Percentiles rank a stretch among this genome's conserved stretches.
phyloP scores from a whole-genome alignment of 1,139 yeast genomes.

The Geotrichum macrosporum region DNA sequence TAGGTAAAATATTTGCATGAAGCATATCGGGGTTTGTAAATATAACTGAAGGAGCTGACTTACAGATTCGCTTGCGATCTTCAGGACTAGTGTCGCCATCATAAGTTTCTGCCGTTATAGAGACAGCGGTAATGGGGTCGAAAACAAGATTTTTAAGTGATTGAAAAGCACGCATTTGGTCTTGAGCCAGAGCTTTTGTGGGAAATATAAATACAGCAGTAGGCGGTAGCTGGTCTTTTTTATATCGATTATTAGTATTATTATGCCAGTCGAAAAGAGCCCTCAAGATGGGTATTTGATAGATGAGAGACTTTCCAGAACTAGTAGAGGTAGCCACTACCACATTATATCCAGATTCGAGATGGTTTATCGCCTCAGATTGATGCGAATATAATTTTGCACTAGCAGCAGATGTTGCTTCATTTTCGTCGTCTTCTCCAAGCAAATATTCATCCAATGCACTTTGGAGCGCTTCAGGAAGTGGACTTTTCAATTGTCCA shows the following conservation, averaged over 20 bases:
- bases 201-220: slow-evolving; percentile 90
- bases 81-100: slow-evolving; percentile 84
- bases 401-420: slow-evolving; percentile 15
- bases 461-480: slow-evolving; percentile 47
- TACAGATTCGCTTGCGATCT: slow-evolving; percentile 51
- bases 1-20: slow-evolving; percentile 77
- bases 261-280: slow-evolving; percentile 37
- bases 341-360: slow-evolving; percentile 56
- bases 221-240: slow-evolving; percentile 45
- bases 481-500: slow-evolving; percentile 41
- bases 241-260: background rate
- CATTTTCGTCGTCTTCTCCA: slow-evolving; percentile 36
- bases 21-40: slow-evolving; percentile 95
- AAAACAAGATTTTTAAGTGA: slow-evolving; percentile 45
- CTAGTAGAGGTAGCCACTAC: slow-evolving; percentile 91
- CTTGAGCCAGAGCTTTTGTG: slow-evolving; percentile 95
- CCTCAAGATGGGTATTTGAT: slow-evolving; percentile 76
- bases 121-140: slow-evolving; percentile 27
- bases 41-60: slow-evolving; percentile 60
- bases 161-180: slow-evolving; percentile 75
- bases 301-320: slow-evolving; percentile 89
- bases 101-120: slow-evolving; percentile 63
- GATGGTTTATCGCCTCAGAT: slow-evolving; percentile 61
- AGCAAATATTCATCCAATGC: slow-evolving; percentile 46
- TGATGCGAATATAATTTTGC: slow-evolving; percentile 71